Evolutionary conservation across 352 stramenopile species (phyloP).

Genomic region (Chrysophaeum taylorii): DNA sequence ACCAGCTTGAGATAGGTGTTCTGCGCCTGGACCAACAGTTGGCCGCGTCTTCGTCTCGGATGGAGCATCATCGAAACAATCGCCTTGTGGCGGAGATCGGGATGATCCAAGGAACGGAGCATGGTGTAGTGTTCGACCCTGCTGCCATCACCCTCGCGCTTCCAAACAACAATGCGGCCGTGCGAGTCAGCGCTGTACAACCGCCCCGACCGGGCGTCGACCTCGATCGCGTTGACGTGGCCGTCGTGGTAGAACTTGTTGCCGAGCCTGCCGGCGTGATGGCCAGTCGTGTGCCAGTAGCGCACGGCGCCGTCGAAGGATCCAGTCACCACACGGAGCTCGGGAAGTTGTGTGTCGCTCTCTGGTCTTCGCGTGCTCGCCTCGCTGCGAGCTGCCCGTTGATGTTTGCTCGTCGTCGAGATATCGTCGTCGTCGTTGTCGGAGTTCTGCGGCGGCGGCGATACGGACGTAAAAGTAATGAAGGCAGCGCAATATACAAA

Average conservation of each 20-base stretch:
- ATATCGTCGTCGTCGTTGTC: too few species aligned
- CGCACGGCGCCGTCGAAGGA: background rate
- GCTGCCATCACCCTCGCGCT: background rate
- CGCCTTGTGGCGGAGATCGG: background rate
- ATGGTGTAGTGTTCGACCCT: constrained; percentile 10
- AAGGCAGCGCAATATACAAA: too few species aligned
- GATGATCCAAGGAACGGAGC: constrained; percentile 13
- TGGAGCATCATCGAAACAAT: constrained; percentile 10
- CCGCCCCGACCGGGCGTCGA: constrained; percentile 10
- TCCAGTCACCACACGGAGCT: too few species aligned
- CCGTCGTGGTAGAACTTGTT: background rate
- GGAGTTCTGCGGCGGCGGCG: too few species aligned
- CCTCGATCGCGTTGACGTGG: constrained; percentile 4
- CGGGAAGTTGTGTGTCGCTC: too few species aligned
- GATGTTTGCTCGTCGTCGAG: too few species aligned
- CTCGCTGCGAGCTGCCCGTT: too few species aligned
- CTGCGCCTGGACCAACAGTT: constrained; percentile 18
- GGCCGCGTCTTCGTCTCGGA: constrained; percentile 9
- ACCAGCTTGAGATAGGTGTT: constrained; percentile 12
- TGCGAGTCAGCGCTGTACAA: constrained; percentile 13
- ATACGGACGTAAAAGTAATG: too few species aligned
- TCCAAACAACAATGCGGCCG: constrained; percentile 18
- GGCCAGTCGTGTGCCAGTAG: background rate
- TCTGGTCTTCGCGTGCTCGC: too few species aligned
- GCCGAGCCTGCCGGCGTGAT: too few species aligned